Conservation (phyloP, 2,329 filamentous ascomycete species). For the Sporothrix dimorphospora region DNA sequence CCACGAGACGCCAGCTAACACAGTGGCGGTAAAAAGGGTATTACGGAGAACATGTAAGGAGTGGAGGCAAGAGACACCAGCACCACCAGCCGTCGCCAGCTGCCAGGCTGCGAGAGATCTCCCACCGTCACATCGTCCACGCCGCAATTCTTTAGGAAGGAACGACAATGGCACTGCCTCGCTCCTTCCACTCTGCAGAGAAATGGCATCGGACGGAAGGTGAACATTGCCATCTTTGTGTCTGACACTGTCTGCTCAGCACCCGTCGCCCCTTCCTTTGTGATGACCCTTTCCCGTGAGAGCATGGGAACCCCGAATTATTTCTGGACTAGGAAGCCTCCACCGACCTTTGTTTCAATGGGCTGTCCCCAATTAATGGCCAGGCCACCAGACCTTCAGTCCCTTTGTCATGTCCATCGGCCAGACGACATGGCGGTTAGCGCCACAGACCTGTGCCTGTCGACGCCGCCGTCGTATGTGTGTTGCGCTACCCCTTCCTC, state of each 20-base stretch:
- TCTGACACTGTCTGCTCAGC: neutral
- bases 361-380: neutral
- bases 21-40: neutral
- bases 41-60: no score
- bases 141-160: neutral
- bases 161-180: neutral
- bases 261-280: neutral
- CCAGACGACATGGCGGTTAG: constrained; percentile 13
- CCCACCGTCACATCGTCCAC: neutral
- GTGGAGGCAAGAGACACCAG: neutral
- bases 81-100: constrained; percentile 21
- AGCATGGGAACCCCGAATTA: neutral
- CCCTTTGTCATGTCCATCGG: neutral
- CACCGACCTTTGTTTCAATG: constrained; percentile 5
- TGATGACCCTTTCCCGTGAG: neutral
- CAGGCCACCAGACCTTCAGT: neutral
- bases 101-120: neutral
- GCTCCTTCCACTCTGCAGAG: neutral
- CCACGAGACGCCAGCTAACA: constrained; percentile 7
- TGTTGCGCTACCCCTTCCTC: neutral
- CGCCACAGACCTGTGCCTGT: neutral
- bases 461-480: constrained; percentile 9
- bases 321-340: neutral
- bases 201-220: neutral
- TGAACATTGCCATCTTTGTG: no score